Evolutionary conservation across 257 asterid species (phyloP), one percentile per base, ranked within the genome.

Genomic region (Forsythia viridissima): DNA sequence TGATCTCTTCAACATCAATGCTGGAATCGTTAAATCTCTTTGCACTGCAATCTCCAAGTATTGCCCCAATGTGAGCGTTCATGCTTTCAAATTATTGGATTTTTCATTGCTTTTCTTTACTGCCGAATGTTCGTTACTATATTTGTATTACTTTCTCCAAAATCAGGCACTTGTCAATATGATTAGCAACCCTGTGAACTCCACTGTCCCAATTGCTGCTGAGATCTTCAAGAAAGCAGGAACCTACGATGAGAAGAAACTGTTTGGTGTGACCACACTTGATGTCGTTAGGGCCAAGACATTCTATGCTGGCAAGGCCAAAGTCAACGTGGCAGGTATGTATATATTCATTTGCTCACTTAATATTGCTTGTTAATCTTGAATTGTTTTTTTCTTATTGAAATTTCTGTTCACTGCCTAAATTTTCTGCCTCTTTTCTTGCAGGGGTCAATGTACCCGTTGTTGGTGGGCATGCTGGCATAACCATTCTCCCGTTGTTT

Each of bases 261-360:
- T 94, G 63, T 88, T 93, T 78, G 99, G 99, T 43, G 99, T 94
- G 40, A 94, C 99, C 81, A 94, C 97, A 21, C 94, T 94, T 68
- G 99, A 94, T 84, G 99, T 94, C 76, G 99, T 94, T 55, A 88
- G 99, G 85, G 98, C 98, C 83, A 90, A 87, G 83, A 95, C 99
- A 18, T 93, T 93, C 84, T 91, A 92, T 74, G 97, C 97, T 71
- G 94, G 94, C 78, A 94, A 89, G 85, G 92, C 96, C 73, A 89
- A 89, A n/a, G 94, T 86, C 57, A 85, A 89, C 73, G 97, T 92
- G 41, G 92, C 97, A 3, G 96, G 97, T 94, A 79, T 78, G 84
- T 34, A 12, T 44, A 37, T 51, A 5, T 11, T 72, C 11, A 36
- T 42, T 72, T 2, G 30, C 72, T 75, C 20, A 41, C n/a, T 61